Conservation (phyloP, 2,329 filamentous ascomycete species). For the Aspergillus bombycis region DNA sequence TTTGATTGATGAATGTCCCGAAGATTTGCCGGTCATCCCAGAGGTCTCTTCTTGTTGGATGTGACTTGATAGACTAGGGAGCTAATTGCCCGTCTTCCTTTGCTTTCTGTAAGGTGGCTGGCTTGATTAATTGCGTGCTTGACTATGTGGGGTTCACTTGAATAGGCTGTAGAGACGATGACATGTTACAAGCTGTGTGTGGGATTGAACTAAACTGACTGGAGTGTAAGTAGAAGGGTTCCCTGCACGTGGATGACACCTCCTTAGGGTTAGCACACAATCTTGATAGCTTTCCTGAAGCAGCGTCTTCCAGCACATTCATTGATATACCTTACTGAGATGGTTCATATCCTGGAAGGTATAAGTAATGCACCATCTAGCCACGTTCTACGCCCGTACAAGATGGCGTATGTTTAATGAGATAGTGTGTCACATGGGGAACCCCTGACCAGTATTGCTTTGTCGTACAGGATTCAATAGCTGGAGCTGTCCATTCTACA, state of each 20-base stretch:
- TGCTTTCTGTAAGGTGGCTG: not conserved
- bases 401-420: not conserved
- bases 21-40: conserved; percentile 8
- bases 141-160: not conserved
- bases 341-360: too few species aligned
- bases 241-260: conserved; percentile 6
- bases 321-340: not conserved
- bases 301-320: too few species aligned
- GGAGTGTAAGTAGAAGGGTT: not conserved
- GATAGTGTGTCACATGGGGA: not conserved
- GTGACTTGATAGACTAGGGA: not conserved
- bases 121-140: not conserved
- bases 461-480: not conserved
- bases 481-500: not conserved
- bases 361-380: not conserved
- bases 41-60: not conserved
- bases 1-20: conserved; percentile 6
- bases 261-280: not conserved
- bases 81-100: not conserved
- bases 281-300: not conserved
- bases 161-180: not conserved
- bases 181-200: not conserved
- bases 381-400: not conserved
- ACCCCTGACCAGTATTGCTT: not conserved
- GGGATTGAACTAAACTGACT: not conserved